Base-by-base conservation (phyloP, 2,329 filamentous ascomycete species). In the Simplicillium aogashimaense region DNA sequence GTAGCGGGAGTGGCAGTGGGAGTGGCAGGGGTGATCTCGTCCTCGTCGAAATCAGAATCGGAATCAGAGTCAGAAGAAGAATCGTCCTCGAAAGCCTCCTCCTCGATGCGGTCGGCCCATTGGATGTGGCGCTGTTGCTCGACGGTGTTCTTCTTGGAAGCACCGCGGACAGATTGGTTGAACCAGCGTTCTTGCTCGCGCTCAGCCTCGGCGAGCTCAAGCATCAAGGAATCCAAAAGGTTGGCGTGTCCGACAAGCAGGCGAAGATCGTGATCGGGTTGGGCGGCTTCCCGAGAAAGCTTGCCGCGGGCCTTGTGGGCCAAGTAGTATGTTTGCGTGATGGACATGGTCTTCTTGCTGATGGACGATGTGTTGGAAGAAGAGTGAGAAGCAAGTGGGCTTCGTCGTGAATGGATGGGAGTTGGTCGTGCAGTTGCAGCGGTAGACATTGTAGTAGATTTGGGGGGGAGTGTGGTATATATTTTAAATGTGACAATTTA, bases 321-420 rank as follows among this genome's bases (percentile, higher is more conserved):
- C 55, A 97, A 83, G 72, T 87, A 95, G 83, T 97, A 98, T 46
- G 90, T 97, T 69, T 95, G 88, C 20, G 90, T 94, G 70, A 97
- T 83, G 62, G 85, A 94, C 92, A 97, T 97, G 69, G 83, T 89
- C 66, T 88, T 85, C 69, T 83, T 74, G 20, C 20, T 25, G 49
- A 67, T 63, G 38, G 67, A 53, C 29, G 65, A 64, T 50, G 63
- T 58, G 20, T 60, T 55, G 39, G 53, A 55, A 40, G 53, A 50
- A 46, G 53, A 43, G 44, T 56, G 50, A 43, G 59, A 50, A 45
- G 53, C 43, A 43, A 50, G 50, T 49, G 43, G 46, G 37, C 14
- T 35, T 33, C 13, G 13, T n/a, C 13, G 41, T 20, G 51, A 47
- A 42, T 48, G 50, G 46, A 45, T 48, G 45, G 50, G 46, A 15